Base-by-base conservation (phyloP, 495 filamentous ascomycete genomes). In the Hypoxylon subgilvum region DNA sequence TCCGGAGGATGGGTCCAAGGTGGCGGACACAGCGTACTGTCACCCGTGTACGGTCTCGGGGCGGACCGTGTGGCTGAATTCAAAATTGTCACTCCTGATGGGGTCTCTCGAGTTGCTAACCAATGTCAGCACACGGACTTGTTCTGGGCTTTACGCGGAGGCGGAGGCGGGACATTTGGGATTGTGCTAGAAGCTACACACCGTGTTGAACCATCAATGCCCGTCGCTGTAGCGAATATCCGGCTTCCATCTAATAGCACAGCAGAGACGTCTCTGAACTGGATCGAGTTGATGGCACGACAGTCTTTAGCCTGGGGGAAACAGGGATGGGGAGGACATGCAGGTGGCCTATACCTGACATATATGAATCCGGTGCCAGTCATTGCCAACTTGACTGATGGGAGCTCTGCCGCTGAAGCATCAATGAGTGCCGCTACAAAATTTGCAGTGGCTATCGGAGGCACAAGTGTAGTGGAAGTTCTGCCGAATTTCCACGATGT, bases 1-100 rank as follows among this genome's bases (percentile, higher is more conserved):
- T 74, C 72, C 0, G 84, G 84, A 4, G 86, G 86, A 2, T 88
- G 82, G 62, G 74, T 79, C 6, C 79, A 81, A 27, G 86, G 85
- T n/a, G 86, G 82, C 5, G 86, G 86, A 2, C 66, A 89, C 58
- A 73, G 73, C 12, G 66, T 82, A 1, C 69, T 88, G 0, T 71
- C 75, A 6, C 76, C 84, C 0, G 74, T 69, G 3, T 84, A 83
- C 58, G 87, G 87, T 0, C 73, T 91, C 1, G 86, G 71, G 2
- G 82, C 82, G 1, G 87, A 90, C 63, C 79, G 86, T 16, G 79
- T 85, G 0, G 76, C 87, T 3, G 76, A 85, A 60, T 85, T 82
- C 73, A 81, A 85, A 52, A 72, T 89, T 0, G 77, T 89, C 0
- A 83, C 81, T 0, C 81, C 79, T 0, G 52, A 56, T 0, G 85